A percentile compares a stretch with the other conserved stretches of the same genome.
Evolutionary conservation across 176 grass and related monocot genomes (phyloP).

Genomic region (Phragmites australis): DNA sequence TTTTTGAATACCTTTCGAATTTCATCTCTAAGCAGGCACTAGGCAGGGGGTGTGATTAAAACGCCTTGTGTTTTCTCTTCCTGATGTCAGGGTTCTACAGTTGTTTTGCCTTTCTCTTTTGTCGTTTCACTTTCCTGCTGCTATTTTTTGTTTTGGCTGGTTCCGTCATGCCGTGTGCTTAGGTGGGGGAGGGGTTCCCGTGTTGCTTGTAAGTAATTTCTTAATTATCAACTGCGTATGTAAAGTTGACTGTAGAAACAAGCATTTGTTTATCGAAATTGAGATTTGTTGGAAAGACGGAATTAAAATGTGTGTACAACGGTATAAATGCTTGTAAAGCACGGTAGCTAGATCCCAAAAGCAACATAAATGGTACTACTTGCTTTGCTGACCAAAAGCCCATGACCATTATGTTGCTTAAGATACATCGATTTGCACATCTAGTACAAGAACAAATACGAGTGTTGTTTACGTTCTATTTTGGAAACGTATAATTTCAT

Average conservation of each 20-base stretch:
- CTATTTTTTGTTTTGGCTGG: not conserved
- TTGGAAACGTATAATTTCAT: not conserved
- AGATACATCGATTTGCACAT: not conserved
- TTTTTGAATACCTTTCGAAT: no score
- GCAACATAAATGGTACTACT: not conserved
- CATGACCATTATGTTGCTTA: not conserved
- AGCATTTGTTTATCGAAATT: not conserved
- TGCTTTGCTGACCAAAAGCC: slow-evolving; percentile 26
- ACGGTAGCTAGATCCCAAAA: not conserved
- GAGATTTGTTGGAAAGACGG: not conserved
- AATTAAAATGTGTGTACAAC: not conserved
- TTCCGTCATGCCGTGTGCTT: slow-evolving; percentile 17
- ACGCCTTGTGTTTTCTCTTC: slow-evolving; percentile 4
- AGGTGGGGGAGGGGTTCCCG: not conserved
- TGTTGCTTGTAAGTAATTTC: slow-evolving; percentile 4
- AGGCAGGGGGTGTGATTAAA: not conserved
- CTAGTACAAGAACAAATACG: slow-evolving; percentile 10
- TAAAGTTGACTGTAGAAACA: not conserved
- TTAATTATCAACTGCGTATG: not conserved
- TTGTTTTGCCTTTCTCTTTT: slow-evolving; percentile 3
- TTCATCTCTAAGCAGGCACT: not conserved
- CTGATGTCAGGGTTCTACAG: not conserved
- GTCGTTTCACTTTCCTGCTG: not conserved
- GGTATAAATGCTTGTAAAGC: slow-evolving; percentile 5
- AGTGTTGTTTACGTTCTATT: not conserved